A percentile compares a stretch with the other conserved stretches of the same genome.
phyloP scores from a whole-genome alignment of 805 yeast genomes.

The Schwanniomyces vanrijiae region DNA sequence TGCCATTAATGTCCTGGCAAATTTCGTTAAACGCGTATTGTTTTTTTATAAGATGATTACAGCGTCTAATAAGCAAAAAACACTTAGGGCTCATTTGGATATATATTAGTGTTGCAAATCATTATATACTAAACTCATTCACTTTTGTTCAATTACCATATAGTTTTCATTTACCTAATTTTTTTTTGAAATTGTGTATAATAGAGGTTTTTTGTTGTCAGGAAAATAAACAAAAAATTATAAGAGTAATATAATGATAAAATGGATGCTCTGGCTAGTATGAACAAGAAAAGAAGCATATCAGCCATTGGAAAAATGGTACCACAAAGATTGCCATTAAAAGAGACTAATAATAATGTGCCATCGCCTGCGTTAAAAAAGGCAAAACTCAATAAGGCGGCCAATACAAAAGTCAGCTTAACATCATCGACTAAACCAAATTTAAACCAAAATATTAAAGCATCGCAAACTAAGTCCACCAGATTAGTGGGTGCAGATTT shows the following conservation, averaged over 20 bases:
- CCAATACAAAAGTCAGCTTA: background rate
- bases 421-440: constrained; percentile 5
- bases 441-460: constrained; percentile 2
- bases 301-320: background rate
- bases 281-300: constrained; percentile 2
- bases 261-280: constrained; percentile 4
- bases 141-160: background rate
- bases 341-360: constrained; percentile 40
- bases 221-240: background rate
- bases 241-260: constrained; percentile 3
- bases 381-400: constrained; percentile 19
- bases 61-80: background rate
- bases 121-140: background rate
- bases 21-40: background rate
- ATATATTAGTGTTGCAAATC: too few species aligned
- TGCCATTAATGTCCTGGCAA: background rate
- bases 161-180: background rate
- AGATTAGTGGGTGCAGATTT: constrained; percentile 47
- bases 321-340: constrained; percentile 30
- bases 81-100: background rate
- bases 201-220: background rate
- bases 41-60: background rate
- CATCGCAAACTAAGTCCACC: constrained; percentile 11
- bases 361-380: constrained; percentile 38
- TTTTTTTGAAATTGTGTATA: background rate